These are phyloP conservation scores for Talaromyces pinophilus DNA, from an alignment of 2,329 filamentous ascomycete genomes.

Conservation along the genomic window DNA sequence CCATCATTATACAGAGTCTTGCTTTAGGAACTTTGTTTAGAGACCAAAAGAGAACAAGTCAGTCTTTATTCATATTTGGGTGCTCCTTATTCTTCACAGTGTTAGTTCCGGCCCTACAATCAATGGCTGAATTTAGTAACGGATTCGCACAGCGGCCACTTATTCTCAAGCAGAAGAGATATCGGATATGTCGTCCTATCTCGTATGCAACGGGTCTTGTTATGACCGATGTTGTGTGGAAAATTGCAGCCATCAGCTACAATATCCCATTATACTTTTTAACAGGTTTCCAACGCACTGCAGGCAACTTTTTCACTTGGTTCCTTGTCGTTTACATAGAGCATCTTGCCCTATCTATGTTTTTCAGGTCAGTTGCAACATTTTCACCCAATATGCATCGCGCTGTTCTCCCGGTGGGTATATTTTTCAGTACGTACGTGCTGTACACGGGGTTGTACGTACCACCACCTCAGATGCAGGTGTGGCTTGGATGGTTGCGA, in stretches of 20 bases:
- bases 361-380: conserved; percentile 72
- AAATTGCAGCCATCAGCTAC: conserved; percentile 68
- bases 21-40: conserved; percentile 26
- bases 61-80: conserved; percentile 20
- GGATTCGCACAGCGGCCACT: conserved; percentile 24
- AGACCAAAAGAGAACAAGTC: conserved; percentile 16
- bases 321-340: conserved; percentile 60
- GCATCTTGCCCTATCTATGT: conserved; percentile 66
- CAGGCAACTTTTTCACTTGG: conserved; percentile 68
- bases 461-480: conserved; percentile 70
- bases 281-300: conserved; percentile 62
- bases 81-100: conserved; percentile 26
- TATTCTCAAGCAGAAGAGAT: conserved; percentile 25
- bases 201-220: conserved; percentile 81
- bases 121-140: conserved; percentile 24
- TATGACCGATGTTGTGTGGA: conserved; percentile 71
- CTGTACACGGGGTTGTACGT: conserved; percentile 76
- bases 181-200: conserved; percentile 64
- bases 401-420: conserved; percentile 75
- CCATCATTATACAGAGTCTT: conserved; percentile 23
- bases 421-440: conserved; percentile 74
- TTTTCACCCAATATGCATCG: conserved; percentile 77
- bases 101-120: conserved; percentile 22
- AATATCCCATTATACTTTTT: conserved; percentile 75
- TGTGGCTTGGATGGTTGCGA: conserved; percentile 75